phyloP scores from a whole-genome alignment of 129 eudicot genomes.

The Saposhnikovia divaricata region DNA sequence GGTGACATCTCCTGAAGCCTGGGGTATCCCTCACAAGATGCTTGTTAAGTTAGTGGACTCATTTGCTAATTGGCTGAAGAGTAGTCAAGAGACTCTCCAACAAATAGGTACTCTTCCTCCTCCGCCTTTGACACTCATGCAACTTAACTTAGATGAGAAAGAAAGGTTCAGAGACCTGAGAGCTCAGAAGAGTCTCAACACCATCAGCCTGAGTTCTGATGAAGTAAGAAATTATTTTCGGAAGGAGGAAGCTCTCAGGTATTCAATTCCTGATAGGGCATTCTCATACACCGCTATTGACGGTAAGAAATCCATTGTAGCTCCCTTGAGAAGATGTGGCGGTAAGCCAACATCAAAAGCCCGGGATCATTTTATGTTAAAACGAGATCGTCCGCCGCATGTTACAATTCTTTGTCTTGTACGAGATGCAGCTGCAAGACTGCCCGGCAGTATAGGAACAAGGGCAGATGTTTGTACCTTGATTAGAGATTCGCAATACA shows the following conservation, averaged over 20 bases:
- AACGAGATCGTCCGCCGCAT: conserved; percentile 90
- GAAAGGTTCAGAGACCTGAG: conserved; percentile 87
- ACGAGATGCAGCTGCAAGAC: conserved; percentile 93
- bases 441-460: conserved; percentile 94
- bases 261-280: conserved; percentile 85
- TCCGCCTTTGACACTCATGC: conserved; percentile 75
- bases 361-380: conserved; percentile 93
- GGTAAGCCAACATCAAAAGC: conserved; percentile 98
- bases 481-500: conserved; percentile 83
- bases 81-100: conserved; percentile 90
- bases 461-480: conserved; percentile 96
- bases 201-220: conserved; percentile 76
- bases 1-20: conserved; percentile 83
- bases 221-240: conserved; percentile 84
- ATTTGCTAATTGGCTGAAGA: conserved; percentile 92
- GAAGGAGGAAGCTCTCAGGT: conserved; percentile 76
- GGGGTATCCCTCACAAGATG: conserved; percentile 95
- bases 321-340: conserved; percentile 94
- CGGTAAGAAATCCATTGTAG: conserved; percentile 88
- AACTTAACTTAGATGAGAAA: conserved; percentile 66
- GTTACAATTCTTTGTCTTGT: conserved; percentile 95
- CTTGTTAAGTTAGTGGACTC: conserved; percentile 92
- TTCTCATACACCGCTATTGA: conserved; percentile 86
- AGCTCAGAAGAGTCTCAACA: conserved; percentile 71
- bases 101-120: conserved; percentile 90